A percentile compares a stretch with the other conserved stretches of the same genome.
Evolutionary conservation across 1,284 basidiomycete genomes (phyloP).

Genomic region (Cystobasidiaceae sp.): DNA sequence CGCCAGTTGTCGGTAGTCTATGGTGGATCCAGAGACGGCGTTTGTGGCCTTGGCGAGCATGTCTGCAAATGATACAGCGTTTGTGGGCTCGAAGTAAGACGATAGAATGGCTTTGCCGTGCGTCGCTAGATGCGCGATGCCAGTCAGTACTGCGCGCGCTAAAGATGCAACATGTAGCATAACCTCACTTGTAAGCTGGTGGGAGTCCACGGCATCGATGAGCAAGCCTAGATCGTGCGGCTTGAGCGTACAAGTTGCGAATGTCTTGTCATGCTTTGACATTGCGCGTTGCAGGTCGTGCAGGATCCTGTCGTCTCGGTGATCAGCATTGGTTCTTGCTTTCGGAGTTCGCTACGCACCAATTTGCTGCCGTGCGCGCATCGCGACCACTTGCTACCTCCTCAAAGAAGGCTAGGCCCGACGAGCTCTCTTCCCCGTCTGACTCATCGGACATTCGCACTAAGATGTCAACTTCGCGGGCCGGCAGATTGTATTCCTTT

Average conservation of each 20-base stretch:
- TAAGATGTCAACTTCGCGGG: constrained; percentile 67
- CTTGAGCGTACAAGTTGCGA: constrained; percentile 60
- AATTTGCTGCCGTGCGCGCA: constrained; percentile 72
- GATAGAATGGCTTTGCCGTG: constrained; percentile 44
- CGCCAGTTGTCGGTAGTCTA: constrained; percentile 53
- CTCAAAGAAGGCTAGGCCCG: constrained; percentile 70
- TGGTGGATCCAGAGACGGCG: not conserved
- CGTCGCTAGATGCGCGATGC: too few relatives aligned
- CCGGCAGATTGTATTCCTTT: constrained; percentile 55
- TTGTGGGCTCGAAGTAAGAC: constrained; percentile 34
- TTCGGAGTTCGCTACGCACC: constrained; percentile 54
- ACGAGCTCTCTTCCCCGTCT: constrained; percentile 58
- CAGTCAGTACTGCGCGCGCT: too few relatives aligned
- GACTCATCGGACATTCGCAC: constrained; percentile 48
- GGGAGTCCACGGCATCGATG: constrained; percentile 66
- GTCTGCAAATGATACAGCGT: not conserved
- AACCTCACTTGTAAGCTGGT: constrained; percentile 60
- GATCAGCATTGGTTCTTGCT: not conserved
- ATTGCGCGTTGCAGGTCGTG: constrained; percentile 79
- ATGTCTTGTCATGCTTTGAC: constrained; percentile 57
- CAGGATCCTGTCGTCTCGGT: constrained; percentile 61
- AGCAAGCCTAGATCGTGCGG: constrained; percentile 65
- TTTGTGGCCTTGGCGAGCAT: not conserved
- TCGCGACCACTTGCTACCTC: constrained; percentile 57
- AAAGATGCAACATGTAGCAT: too few relatives aligned